Evolutionary conservation across 495 filamentous ascomycete genomes (phyloP), one percentile per base, ranked within the genome.

Genomic region (Bryoglossum gracile): DNA sequence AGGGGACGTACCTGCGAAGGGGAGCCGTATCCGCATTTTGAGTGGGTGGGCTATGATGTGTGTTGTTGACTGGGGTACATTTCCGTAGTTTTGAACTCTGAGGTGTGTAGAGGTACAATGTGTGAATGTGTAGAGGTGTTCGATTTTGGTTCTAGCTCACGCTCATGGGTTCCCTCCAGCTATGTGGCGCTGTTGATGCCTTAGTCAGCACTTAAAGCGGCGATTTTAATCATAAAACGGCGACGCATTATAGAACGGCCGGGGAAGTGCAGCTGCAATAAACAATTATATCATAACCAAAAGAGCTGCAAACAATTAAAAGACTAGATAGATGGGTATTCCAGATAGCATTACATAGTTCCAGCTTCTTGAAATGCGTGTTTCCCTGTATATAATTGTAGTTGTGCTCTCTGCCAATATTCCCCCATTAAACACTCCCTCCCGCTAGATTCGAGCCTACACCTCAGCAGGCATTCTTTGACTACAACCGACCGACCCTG

Each of bases 1-100:
- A 8, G 18, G 64, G 70, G 55, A 37, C 54, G 28, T 53, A 87
- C 86, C 79, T 63, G 84, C 84, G 59, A 90, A 90, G 53, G 80
- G 77, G 53, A 78, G 73, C 52, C 84, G 75, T 65, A 88, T 78
- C 62, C 82, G 78, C 82, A 86, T 84, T 13, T 42, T 76, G 58
- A 26, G 14, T 14, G 30, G 17, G 17, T 17, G 30, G 21, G 16
- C 40, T 22, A 42, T 35, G 28, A 18, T 9, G 4, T 37, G n/a
- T n/a, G n/a, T 8, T 43, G 19, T 13, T 14, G 3, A 18, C 23
- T 34, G 17, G 19, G 4, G 19, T 17, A 34, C 47, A 50, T 43
- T 35, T 33, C 47, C 43, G 16, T 10, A 41, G 33, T 16, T 13
- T 46, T 30, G 14, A 17, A 22, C 25, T 41, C n/a, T n/a, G n/a